Percentiles rank a stretch among this genome's conserved stretches.
Evolutionary conservation across 169 alveolate genomes (phyloP).

Genomic region (Eimeria acervulina): DNA sequence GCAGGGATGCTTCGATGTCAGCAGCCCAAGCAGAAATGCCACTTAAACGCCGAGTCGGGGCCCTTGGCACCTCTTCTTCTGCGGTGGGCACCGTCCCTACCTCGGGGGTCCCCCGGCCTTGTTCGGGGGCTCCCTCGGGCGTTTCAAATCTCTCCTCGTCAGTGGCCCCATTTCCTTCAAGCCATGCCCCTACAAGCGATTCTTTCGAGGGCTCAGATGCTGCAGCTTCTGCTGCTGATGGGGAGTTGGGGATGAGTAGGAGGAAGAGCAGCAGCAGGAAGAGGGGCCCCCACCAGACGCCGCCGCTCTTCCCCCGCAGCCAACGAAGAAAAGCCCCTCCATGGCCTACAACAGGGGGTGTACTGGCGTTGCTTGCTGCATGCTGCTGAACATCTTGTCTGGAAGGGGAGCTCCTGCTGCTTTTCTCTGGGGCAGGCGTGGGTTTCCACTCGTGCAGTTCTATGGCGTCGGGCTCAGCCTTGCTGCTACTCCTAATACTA

Average conservation of each 20-base stretch:
- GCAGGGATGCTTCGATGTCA: conserved; percentile 3
- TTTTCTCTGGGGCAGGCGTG: not conserved
- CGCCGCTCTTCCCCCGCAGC: conserved; percentile 12
- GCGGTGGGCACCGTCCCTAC: not conserved
- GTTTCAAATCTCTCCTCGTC: not conserved
- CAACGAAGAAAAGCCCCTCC: not conserved
- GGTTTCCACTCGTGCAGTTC: conserved; percentile 51
- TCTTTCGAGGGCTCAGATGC: not conserved
- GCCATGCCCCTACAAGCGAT: not conserved
- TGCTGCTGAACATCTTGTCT: not conserved
- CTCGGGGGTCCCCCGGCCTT: not conserved
- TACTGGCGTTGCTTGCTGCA: not conserved
- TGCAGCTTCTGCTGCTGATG: conserved; percentile 8
- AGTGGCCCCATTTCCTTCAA: not conserved
- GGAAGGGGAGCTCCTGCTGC: not conserved
- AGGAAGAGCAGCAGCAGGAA: conserved; percentile 21
- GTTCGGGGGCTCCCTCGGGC: not conserved
- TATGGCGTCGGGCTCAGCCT: conserved; percentile 36
- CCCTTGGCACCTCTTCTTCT: not conserved
- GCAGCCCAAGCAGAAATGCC: conserved; percentile 31
- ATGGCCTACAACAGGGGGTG: not conserved
- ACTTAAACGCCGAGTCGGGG: conserved; percentile 17
- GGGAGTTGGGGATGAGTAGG: not conserved
- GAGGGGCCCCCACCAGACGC: conserved; percentile 20
- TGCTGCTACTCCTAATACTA: conserved; percentile 3